Percentiles rank a stretch among this genome's conserved stretches.
These are phyloP conservation scores for Pisolithus albus DNA, from an alignment of 768 basidiomycete genomes.

Conservation along the genomic window DNA sequence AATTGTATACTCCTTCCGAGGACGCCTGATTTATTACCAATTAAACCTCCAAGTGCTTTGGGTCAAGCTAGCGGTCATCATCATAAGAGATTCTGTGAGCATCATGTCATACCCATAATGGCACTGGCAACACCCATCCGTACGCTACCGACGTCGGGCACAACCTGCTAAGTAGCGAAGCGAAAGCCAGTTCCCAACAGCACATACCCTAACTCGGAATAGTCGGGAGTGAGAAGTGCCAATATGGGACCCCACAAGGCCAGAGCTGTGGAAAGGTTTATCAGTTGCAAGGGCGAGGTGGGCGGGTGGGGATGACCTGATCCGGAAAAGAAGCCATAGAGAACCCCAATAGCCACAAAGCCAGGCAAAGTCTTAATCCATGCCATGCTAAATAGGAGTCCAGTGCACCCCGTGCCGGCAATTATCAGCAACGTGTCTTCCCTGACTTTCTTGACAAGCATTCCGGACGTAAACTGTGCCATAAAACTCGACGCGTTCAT, in stretches of 20 bases:
- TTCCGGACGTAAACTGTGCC: constrained; percentile 46
- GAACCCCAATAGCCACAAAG: constrained; percentile 36
- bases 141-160: constrained; percentile 11
- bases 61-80: not conserved
- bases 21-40: constrained; percentile 15
- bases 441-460: constrained; percentile 38
- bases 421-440: constrained; percentile 32
- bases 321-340: constrained; percentile 51
- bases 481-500: constrained; percentile 33
- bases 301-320: not conserved
- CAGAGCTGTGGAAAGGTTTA: constrained; percentile 26
- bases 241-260: constrained; percentile 39
- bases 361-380: constrained; percentile 34
- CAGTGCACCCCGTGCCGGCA: constrained; percentile 31
- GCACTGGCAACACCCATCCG: constrained; percentile 20
- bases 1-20: no score
- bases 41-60: constrained; percentile 11
- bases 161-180: no score
- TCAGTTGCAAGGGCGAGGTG: not conserved
- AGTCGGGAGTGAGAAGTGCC: constrained; percentile 36
- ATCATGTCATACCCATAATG: constrained; percentile 2
- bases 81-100: not conserved
- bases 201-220: constrained; percentile 29
- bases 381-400: constrained; percentile 43
- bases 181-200: not conserved